Conservation (phyloP, 306 rosid genomes). For the Psophocarpus tetragonolobus region DNA sequence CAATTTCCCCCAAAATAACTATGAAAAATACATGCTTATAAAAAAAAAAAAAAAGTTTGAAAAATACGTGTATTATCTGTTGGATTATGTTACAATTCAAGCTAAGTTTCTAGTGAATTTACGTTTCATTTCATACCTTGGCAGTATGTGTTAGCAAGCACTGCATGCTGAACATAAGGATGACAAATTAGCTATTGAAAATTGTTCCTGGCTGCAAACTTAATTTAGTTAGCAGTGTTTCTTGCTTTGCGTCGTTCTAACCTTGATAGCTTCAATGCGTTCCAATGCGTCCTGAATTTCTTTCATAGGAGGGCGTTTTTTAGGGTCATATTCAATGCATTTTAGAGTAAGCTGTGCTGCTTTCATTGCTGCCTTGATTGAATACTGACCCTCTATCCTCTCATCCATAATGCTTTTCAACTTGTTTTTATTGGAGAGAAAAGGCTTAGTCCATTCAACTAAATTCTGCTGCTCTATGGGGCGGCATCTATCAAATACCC, state of each 20-base stretch:
- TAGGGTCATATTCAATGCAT: conserved; percentile 64
- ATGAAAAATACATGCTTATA: background rate
- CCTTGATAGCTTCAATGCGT: conserved; percentile 47
- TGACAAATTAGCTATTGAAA: background rate
- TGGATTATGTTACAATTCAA: background rate
- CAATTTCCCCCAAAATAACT: background rate
- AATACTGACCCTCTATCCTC: conserved; percentile 68
- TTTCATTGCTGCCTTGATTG: conserved; percentile 52
- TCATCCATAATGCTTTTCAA: conserved; percentile 58
- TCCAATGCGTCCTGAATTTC: conserved; percentile 69
- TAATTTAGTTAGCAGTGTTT: background rate
- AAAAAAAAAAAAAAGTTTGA: no score
- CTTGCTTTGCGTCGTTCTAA: conserved; percentile 34
- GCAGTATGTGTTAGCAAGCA: background rate
- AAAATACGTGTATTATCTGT: background rate
- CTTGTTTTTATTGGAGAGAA: conserved; percentile 45
- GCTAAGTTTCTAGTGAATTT: background rate
- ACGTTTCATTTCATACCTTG: background rate
- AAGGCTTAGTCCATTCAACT: conserved; percentile 74
- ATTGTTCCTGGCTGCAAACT: background rate
- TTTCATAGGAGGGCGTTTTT: conserved; percentile 75
- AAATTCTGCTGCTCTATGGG: conserved; percentile 55
- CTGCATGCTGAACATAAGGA: background rate
- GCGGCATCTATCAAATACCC: conserved; percentile 57
- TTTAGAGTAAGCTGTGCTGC: conserved; percentile 59